Conservation (phyloP, 1,284 basidiomycete genomes). For the Puccinia novopanici region DNA sequence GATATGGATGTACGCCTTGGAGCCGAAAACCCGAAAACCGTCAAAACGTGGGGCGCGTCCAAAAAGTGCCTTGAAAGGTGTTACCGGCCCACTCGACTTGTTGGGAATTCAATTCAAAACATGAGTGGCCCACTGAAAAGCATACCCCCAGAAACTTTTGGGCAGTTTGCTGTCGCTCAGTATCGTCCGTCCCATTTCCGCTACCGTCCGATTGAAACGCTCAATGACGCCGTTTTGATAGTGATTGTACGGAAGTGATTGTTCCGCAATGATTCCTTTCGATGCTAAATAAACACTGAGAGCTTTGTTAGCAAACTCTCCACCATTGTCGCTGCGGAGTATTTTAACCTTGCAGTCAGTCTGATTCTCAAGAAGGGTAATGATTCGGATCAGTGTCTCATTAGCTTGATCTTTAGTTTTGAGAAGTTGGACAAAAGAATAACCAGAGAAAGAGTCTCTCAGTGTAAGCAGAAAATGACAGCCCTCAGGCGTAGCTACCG, state of each 20-base stretch:
- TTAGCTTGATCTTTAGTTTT: neutral
- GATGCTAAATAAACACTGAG: neutral
- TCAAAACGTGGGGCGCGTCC: neutral
- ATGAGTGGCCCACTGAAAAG: neutral
- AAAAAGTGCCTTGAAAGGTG: slow-evolving; percentile 6
- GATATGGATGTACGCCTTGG: neutral
- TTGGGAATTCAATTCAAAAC: neutral
- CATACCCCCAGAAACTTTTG: neutral
- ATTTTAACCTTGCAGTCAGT: neutral
- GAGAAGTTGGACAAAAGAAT: neutral
- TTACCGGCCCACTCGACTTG: neutral
- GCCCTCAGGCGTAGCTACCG: neutral
- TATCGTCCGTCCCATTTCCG: slow-evolving; percentile 14
- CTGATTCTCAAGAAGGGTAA: neutral
- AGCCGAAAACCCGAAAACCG: neutral
- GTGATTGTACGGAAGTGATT: neutral
- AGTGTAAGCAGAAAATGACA: neutral
- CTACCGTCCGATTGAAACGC: neutral
- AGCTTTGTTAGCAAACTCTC: neutral
- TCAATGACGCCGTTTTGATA: no score
- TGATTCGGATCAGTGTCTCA: neutral
- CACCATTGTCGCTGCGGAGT: no score
- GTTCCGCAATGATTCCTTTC: slow-evolving; percentile 5
- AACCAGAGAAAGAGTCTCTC: neutral
- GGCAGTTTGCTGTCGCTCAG: slow-evolving; percentile 10